Evolutionary conservation across 257 asterid species (phyloP).

Genomic region (Solanum piurae): DNA sequence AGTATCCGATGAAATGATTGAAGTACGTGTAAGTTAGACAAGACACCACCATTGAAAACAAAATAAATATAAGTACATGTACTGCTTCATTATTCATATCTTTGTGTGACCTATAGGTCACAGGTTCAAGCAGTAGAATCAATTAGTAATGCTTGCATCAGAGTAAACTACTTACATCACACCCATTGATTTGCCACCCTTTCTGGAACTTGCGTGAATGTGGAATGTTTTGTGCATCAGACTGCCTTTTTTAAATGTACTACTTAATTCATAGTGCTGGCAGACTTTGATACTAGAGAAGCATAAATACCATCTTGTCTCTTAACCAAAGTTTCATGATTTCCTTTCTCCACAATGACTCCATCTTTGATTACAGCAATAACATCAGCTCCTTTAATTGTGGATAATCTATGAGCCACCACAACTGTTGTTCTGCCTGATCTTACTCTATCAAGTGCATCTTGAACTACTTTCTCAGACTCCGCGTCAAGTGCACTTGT

Average conservation of each 20-base stretch:
- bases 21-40: not conserved
- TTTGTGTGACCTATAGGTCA: not conserved
- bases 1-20: not conserved
- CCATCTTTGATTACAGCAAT: conserved; percentile 41
- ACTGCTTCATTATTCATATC: not conserved
- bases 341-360: conserved; percentile 35
- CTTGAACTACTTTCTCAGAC: conserved; percentile 41
- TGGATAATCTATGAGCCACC: conserved; percentile 54
- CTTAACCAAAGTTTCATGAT: conserved; percentile 21
- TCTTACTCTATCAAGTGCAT: conserved; percentile 31
- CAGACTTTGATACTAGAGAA: conserved; percentile 18
- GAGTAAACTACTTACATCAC: not conserved
- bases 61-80: not conserved
- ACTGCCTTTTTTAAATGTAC: not conserved
- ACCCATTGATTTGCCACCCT: not conserved
- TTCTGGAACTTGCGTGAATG: not conserved
- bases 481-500: conserved; percentile 51
- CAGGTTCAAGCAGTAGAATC: not conserved
- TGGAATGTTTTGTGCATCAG: not conserved
- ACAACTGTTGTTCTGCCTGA: conserved; percentile 38
- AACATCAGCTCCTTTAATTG: conserved; percentile 38
- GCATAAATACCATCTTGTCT: conserved; percentile 34
- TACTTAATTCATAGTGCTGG: not conserved
- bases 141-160: not conserved
- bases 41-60: not conserved